Conservation (phyloP, 306 rosid genomes). For the Glycyrrhiza uralensis region DNA sequence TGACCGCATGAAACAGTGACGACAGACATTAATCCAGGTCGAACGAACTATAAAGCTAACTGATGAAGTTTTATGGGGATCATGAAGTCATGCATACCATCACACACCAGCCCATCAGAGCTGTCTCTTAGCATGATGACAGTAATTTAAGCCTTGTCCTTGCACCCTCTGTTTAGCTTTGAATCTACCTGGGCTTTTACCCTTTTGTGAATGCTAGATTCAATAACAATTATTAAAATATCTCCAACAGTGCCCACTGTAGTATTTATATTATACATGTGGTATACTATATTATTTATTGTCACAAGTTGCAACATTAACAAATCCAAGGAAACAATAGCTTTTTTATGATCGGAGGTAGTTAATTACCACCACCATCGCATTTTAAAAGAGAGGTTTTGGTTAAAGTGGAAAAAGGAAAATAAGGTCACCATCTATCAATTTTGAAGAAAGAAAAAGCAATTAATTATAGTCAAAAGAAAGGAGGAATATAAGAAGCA, state of each 20-base stretch:
- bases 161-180: constrained; percentile 26
- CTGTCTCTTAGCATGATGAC: constrained; percentile 49
- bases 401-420: neutral
- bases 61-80: constrained; percentile 6
- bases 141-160: constrained; percentile 39
- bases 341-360: neutral
- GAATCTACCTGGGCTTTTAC: constrained; percentile 31
- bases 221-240: constrained; percentile 33
- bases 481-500: neutral
- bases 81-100: constrained; percentile 34
- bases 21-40: no score
- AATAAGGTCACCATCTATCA: constrained; percentile 11
- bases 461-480: constrained; percentile 20
- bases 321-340: neutral
- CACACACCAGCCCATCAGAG: constrained; percentile 26
- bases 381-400: neutral
- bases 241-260: constrained; percentile 10
- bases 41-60: no score
- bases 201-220: constrained; percentile 30
- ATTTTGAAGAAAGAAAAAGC: neutral
- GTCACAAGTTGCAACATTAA: neutral
- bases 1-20: no score
- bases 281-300: neutral
- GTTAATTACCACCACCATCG: constrained; percentile 8
- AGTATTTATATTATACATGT: neutral